Evolutionary conservation across 192 early-diverging fungal genomes (phyloP), one percentile per base, ranked within the genome.

Genomic region (Chytriomyces confervae): DNA sequence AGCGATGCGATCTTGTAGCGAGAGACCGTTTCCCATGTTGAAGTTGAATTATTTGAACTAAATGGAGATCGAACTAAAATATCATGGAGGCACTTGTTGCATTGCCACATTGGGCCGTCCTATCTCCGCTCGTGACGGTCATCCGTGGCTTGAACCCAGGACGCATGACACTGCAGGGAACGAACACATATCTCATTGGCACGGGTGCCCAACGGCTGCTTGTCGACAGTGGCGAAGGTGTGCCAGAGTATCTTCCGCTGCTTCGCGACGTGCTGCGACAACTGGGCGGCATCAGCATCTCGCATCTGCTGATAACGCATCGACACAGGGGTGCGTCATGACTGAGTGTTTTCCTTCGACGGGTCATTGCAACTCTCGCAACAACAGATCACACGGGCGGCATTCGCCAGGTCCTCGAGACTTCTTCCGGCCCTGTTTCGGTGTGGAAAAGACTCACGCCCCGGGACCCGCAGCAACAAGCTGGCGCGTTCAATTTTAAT

Each of bases 161-260:
- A 45, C 90, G 89, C 47, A 91, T 93, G 51, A 93, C 92, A 11
- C 83, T 95, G 7, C 93, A 95, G 82, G 94, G 75, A 91, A 95
- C 96, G 60, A 97, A 97, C 80, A 95, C 92, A 0, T 97, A 95
- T 73, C 46, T 97, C 9, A 81, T 97, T 49, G 96, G 96, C 27
- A 84, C 83, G n/a, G 95, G 95, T 1, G 29, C 80, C 16, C 79
- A 81, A 50, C 90, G 93, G 57, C 69, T 94, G 5, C 84, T 97
- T 5, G 76, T 97, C 0, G 95, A 95, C 69, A 90, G 92, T 5
- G 94, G 94, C 47, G 91, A 94, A 51, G 95, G 95, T 24, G 81
- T 91, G 18, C 86, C 92, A 0, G 91, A 86, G 23, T 97, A 93
- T 80, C 77, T 88, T 20, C 73, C 77, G 0, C 67, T 91, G 11